Evolutionary conservation across 2,329 filamentous ascomycete genomes (phyloP).

Genomic region (Alternaria ventricosa): DNA sequence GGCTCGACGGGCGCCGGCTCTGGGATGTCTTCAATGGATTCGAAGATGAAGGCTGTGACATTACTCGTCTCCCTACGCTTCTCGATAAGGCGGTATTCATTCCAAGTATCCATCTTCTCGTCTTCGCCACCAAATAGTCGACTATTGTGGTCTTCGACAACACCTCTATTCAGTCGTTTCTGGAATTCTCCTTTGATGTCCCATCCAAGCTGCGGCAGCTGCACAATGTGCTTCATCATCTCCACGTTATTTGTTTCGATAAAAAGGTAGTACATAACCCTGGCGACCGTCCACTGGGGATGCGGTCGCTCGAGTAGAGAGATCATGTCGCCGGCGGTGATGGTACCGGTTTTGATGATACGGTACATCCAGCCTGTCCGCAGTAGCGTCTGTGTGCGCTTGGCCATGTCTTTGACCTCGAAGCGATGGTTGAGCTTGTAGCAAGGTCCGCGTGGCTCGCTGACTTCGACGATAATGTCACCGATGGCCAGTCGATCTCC

Average conservation of each 20-base stretch:
- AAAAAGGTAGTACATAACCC: slow-evolving; percentile 68
- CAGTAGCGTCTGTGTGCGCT: slow-evolving; percentile 61
- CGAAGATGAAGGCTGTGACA: slow-evolving; percentile 61
- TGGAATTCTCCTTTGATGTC: slow-evolving; percentile 61
- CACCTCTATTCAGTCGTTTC: slow-evolving; percentile 58
- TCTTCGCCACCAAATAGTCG: slow-evolving; percentile 36
- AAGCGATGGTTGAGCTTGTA: slow-evolving; percentile 75
- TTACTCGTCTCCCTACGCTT: slow-evolving; percentile 60
- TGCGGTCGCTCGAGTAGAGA: slow-evolving; percentile 61
- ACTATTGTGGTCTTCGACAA: slow-evolving; percentile 38
- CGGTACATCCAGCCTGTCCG: slow-evolving; percentile 73
- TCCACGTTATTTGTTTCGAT: slow-evolving; percentile 57
- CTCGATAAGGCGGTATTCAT: slow-evolving; percentile 54
- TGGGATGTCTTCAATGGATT: slow-evolving; percentile 50
- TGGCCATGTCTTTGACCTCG: slow-evolving; percentile 67
- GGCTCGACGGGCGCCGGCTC: slow-evolving; percentile 44
- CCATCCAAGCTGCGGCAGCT: slow-evolving; percentile 57
- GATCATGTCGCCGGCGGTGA: slow-evolving; percentile 65
- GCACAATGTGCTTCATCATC: slow-evolving; percentile 53
- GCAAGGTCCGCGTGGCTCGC: slow-evolving; percentile 68
- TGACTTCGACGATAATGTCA: slow-evolving; percentile 62
- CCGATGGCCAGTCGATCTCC: slow-evolving; percentile 65
- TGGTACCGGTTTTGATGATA: slow-evolving; percentile 62
- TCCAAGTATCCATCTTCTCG: slow-evolving; percentile 43
- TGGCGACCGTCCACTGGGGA: slow-evolving; percentile 68